Base-by-base conservation (phyloP, 805 yeast genomes). In the Metschnikowia chrysomelidarum region DNA sequence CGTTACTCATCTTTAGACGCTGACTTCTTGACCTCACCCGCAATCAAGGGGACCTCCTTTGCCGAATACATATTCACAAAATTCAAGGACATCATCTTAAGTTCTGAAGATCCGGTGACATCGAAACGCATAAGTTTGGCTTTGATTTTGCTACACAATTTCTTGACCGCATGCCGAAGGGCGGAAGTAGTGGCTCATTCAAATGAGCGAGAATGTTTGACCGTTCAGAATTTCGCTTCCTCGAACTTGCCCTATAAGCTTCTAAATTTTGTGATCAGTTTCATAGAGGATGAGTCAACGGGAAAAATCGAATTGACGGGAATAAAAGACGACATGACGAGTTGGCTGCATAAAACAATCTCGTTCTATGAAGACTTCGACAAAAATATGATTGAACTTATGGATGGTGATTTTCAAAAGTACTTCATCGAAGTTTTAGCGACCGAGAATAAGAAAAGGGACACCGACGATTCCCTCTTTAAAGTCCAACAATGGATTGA, bases 401-500 rank as follows among this genome's bases (percentile, higher is more conserved):
- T 64, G 33, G 64, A 61, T 23, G 36, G 38, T 8, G 56, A 62
- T 34, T 43, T 62, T 30, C 54, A 53, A 13, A 24, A 36, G 7
- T 67, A 67, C 36, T 54, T 64, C 19, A 40, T 44, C 7, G 29
- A 32, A n/a, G 40, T 42, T 3, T 27, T 47, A 5, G 22, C 26
- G 2, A 6, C 23, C n/a, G 16, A 17, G 3, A 24, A 12, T 2
- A 14, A 19, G 7, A 10, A 12, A 4, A 11, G 11, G 14, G 28
- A 12, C 7, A n/a, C 22, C 3, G 27, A 38, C 25, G 30, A 40
- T 25, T 21, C 30, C 3, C 18, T 27, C 11, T n/a, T n/a, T n/a
- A 21, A 28, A 7, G 35, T 47, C n/a, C 34, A 32, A 12, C 27
- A 32, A 12, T 47, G 51, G 51, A 38, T 44, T 11, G n/a, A 21